A percentile compares a stretch with the other conserved stretches of the same genome.
phyloP scores from a whole-genome alignment of 2,329 filamentous ascomycete genomes.

The Fusarium sp. region DNA sequence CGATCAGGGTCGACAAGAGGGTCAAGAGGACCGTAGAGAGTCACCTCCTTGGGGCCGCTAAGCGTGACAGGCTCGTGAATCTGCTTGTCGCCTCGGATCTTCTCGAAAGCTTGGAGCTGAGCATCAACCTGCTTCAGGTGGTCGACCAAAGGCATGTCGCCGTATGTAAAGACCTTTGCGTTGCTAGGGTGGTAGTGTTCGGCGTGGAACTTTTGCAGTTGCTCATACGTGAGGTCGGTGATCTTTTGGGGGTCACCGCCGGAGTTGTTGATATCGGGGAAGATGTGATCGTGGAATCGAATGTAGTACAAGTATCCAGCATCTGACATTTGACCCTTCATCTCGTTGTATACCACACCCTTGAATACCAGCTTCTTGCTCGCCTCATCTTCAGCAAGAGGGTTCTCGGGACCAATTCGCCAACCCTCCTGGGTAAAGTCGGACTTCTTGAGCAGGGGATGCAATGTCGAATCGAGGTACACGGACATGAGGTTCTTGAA shows the following conservation, averaged over 20 bases:
- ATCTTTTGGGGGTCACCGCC: conserved; percentile 97
- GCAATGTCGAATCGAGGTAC: conserved; percentile 93
- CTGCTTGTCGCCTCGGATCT: conserved; percentile 74
- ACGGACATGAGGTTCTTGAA: conserved; percentile 97
- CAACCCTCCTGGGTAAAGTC: conserved; percentile 98
- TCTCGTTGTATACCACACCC: conserved; percentile 98
- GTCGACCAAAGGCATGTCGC: conserved; percentile 85
- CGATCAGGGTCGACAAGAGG: conserved; percentile 86
- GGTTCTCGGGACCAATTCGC: conserved; percentile 94
- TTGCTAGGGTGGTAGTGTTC: conserved; percentile 98
- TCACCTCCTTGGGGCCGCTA: conserved; percentile 74
- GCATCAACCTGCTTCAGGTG: conserved; percentile 84
- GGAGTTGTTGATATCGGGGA: conserved; percentile 94
- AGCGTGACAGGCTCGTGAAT: conserved; percentile 82
- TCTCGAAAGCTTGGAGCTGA: conserved; percentile 78
- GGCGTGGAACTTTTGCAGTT: conserved; percentile 87
- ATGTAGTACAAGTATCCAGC: conserved; percentile 97
- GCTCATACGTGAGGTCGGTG: conserved; percentile 91
- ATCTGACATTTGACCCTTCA: conserved; percentile 99
- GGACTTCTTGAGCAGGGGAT: conserved; percentile 86
- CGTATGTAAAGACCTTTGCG: conserved; percentile 94
- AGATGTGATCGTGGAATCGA: conserved; percentile 92
- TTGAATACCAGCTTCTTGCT: conserved; percentile 88
- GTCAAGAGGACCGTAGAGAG: conserved; percentile 83
- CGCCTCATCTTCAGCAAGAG: conserved; percentile 65